Conservation (phyloP, 257 asterid genomes). For the Solanum tacnaense region DNA sequence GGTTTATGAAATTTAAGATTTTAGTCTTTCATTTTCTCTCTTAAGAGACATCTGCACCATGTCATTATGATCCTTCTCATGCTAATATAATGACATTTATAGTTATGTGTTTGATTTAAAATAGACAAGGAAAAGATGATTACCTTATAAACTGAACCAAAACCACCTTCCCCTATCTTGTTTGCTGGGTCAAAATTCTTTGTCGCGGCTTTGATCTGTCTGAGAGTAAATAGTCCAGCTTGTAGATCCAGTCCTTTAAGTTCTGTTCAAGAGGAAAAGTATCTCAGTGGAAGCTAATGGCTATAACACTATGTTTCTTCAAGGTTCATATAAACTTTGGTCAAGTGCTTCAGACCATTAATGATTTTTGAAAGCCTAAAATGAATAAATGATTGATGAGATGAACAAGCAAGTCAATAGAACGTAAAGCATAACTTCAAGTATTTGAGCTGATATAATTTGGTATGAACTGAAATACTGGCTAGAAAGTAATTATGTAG, state of each 20-base stretch:
- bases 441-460: neutral
- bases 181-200: constrained; percentile 67
- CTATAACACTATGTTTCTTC: neutral
- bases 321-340: neutral
- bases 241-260: constrained; percentile 74
- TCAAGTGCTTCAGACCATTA: neutral
- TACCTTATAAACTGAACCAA: constrained; percentile 89
- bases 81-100: neutral
- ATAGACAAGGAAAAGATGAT: neutral
- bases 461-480: neutral
- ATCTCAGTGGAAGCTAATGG: neutral
- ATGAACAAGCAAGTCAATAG: neutral
- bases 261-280: constrained; percentile 30
- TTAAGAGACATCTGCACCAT: neutral
- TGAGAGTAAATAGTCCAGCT: constrained; percentile 63
- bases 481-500: neutral
- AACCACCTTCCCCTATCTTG: constrained; percentile 96
- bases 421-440: neutral
- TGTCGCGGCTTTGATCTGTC: constrained; percentile 77
- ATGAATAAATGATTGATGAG: neutral
- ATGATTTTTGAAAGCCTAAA: neutral
- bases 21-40: neutral
- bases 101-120: neutral
- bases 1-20: neutral
- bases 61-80: neutral